Evolutionary conservation across 257 asterid species (phyloP).

Genomic region (Cordia subcordata): DNA sequence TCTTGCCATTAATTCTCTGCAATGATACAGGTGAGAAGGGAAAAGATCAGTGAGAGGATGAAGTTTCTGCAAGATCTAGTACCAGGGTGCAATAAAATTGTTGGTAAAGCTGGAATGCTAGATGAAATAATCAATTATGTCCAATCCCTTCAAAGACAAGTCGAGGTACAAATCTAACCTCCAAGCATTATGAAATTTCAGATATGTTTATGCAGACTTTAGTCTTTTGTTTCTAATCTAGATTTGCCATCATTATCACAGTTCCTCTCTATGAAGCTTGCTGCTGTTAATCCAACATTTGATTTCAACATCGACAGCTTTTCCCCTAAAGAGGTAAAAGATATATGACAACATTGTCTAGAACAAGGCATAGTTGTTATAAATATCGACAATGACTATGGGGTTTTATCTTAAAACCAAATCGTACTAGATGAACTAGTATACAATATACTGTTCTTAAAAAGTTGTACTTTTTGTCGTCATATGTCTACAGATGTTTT

Average conservation of each 20-base stretch:
- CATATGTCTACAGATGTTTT: constrained; percentile 40
- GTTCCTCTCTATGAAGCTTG: constrained; percentile 92
- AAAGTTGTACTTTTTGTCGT: no score
- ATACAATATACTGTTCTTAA: no score
- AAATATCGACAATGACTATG: not conserved
- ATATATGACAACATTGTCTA: not conserved
- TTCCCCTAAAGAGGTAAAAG: constrained; percentile 56
- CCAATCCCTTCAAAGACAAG: constrained; percentile 94
- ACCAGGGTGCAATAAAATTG: constrained; percentile 86
- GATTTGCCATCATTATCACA: constrained; percentile 26
- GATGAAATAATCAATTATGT: constrained; percentile 94
- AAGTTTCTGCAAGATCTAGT: constrained; percentile 80
- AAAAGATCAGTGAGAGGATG: constrained; percentile 93
- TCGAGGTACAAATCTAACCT: constrained; percentile 46
- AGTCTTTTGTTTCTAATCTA: constrained; percentile 9
- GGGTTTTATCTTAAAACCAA: no score
- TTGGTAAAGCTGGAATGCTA: constrained; percentile 94
- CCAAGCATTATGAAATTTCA: no score
- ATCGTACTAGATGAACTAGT: no score
- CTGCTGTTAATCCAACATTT: constrained; percentile 57
- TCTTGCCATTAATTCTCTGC: not conserved
- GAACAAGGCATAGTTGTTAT: not conserved
- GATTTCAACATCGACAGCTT: constrained; percentile 55
- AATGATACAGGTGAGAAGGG: constrained; percentile 69
- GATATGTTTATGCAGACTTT: not conserved